A percentile compares a stretch with the other conserved stretches of the same genome.
These are phyloP conservation scores for Craterostigma plantagineum DNA, from an alignment of 257 asterid species.

Conservation along the genomic window DNA sequence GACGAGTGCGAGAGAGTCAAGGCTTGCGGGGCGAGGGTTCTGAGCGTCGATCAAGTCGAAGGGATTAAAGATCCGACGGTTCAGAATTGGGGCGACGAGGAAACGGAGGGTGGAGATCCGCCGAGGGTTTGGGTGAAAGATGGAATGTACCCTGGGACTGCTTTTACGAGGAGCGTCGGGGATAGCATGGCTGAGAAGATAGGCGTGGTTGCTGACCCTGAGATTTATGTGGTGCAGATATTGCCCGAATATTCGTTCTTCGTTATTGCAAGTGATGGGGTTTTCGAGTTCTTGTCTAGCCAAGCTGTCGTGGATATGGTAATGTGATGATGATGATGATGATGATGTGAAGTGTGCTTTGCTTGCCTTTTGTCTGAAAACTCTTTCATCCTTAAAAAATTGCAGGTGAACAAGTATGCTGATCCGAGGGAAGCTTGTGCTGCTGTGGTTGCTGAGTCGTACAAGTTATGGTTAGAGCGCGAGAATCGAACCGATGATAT, in stretches of 20 bases:
- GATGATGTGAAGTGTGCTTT: no score
- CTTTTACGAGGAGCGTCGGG: slow-evolving; percentile 89
- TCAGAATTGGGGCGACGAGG: slow-evolving; percentile 93
- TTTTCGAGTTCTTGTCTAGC: slow-evolving; percentile 91
- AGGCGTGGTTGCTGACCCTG: slow-evolving; percentile 89
- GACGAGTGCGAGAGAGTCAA: slow-evolving; percentile 82
- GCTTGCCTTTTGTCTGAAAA: no score
- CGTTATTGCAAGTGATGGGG: slow-evolving; percentile 86
- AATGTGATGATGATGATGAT: slow-evolving; percentile 8
- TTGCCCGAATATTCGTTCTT: slow-evolving; percentile 60
- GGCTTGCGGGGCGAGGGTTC: slow-evolving; percentile 92
- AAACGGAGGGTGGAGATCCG: slow-evolving; percentile 94
- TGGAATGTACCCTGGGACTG: slow-evolving; percentile 99
- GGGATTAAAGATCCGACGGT: slow-evolving; percentile 66
- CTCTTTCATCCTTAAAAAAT: no score
- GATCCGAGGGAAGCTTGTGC: slow-evolving; percentile 65
- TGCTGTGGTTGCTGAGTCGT: slow-evolving; percentile 43
- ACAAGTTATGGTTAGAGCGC: slow-evolving; percentile 51
- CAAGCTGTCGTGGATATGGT: slow-evolving; percentile 94
- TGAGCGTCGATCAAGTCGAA: slow-evolving; percentile 93
- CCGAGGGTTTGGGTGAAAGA: slow-evolving; percentile 93
- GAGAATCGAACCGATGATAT: slow-evolving; percentile 68
- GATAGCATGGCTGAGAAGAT: slow-evolving; percentile 90
- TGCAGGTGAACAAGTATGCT: slow-evolving; percentile 27
- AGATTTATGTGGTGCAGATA: slow-evolving; percentile 71